These are phyloP conservation scores for Leccinum subtestaceum DNA, from an alignment of 768 basidiomycete species.

Conservation along the genomic window DNA sequence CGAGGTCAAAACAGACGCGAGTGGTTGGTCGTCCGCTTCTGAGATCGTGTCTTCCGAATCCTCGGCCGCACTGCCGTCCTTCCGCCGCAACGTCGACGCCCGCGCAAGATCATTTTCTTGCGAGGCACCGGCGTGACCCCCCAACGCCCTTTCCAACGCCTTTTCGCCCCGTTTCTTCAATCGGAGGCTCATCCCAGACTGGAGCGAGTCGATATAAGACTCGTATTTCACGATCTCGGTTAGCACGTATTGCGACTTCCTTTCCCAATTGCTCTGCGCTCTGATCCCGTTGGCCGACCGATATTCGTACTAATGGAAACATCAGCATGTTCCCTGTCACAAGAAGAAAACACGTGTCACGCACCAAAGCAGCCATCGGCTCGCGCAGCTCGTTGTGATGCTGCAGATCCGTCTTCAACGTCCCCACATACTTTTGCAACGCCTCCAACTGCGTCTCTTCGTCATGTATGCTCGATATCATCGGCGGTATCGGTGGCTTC, in stretches of 20 bases:
- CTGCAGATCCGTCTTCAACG: conserved; percentile 75
- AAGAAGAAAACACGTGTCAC: background rate
- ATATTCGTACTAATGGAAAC: conserved; percentile 55
- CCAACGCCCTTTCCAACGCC: conserved; percentile 56
- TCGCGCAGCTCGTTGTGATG: conserved; percentile 79
- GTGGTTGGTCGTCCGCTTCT: conserved; percentile 43
- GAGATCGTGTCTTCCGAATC: conserved; percentile 50
- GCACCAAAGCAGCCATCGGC: conserved; percentile 79
- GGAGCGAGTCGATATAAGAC: conserved; percentile 89
- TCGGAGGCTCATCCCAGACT: conserved; percentile 77
- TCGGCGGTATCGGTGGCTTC: conserved; percentile 86
- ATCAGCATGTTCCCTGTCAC: background rate
- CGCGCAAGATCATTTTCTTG: conserved; percentile 33
- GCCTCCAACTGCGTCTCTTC: conserved; percentile 94
- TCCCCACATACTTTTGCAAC: conserved; percentile 73
- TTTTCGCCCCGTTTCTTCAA: conserved; percentile 91
- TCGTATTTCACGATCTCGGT: conserved; percentile 95
- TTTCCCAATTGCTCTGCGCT: conserved; percentile 89
- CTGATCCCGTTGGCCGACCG: conserved; percentile 71
- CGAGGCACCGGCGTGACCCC: conserved; percentile 32
- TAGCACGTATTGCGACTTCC: conserved; percentile 83
- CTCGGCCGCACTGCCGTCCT: conserved; percentile 38
- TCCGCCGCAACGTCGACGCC: conserved; percentile 37
- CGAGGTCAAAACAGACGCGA: conserved; percentile 23
- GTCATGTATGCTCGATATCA: conserved; percentile 79